Evolutionary conservation across 805 yeast species (phyloP), one percentile per base, ranked within the genome.

Genomic region (Saccharomycopsis selenospora): DNA sequence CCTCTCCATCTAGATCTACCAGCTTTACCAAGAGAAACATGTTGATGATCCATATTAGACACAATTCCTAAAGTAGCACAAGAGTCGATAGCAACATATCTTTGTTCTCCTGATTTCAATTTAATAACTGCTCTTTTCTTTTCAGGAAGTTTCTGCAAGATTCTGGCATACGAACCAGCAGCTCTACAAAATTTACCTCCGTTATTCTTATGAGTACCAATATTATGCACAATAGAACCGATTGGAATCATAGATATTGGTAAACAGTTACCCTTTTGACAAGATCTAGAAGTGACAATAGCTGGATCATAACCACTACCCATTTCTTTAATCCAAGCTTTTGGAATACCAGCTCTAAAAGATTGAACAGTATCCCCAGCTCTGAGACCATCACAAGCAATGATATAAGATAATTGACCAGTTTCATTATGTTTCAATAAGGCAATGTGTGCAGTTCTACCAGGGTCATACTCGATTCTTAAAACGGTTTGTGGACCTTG

Each of bases 391-490:
- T 88, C 91, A 49, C 93, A 79, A 0, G 99, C 98, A 49, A 89
- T 69, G 50, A 93, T 86, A 64, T 93, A 93, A 8, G 91, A 75
- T 52, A 80, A 67, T 55, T 77, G 72, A 3, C 77, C 79, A 0
- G 89, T 74, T 28, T 68, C 75, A 44, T 71, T 65, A 65, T 84
- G 83, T 64, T 82, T 75, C 44, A 91, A 61, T 52, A 93, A 69
- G 0, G 99, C 99, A 63, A 93, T 84, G 67, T 93, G 99, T 4
- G 93, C 83, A 3, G 95, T 77, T 71, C 99, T 79, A 59, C 85
- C 85, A 43, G 99, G 99, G 67, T 93, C 99, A 62, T 88, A 88
- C 66, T 93, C 99, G 51, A 93, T 86, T 64, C 99, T 75, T 54
- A 80, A 69, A 20, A 93, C 97, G 27, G 76, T 74, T 58, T 87